Conservation (phyloP, 2,329 filamentous ascomycete genomes). For the Calonectria henricotiae region DNA sequence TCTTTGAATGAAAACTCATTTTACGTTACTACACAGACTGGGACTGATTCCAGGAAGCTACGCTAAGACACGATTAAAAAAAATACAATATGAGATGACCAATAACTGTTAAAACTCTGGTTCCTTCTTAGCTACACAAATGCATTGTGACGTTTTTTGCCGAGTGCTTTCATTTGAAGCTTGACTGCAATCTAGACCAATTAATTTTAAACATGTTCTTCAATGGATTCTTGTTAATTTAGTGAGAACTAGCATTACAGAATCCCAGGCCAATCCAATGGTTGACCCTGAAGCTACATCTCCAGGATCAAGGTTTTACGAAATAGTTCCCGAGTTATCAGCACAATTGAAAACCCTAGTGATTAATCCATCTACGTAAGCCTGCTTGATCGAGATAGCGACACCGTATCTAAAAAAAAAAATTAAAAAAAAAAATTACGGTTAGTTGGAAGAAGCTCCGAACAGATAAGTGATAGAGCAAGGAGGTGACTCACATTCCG, state of each 20-base stretch:
- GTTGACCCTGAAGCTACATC: neutral
- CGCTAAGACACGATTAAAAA: neutral
- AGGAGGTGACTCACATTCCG: conserved; percentile 49
- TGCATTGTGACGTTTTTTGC: no score
- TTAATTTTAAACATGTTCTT: neutral
- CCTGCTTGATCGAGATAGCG: conserved; percentile 48
- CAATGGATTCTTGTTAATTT: neutral
- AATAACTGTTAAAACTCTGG: neutral
- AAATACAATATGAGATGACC: neutral
- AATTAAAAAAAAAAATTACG: no score
- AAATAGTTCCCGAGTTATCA: conserved; percentile 49
- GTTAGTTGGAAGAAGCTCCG: neutral
- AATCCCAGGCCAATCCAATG: neutral
- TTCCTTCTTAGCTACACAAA: neutral
- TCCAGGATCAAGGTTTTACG: conserved; percentile 1
- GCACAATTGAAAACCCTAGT: conserved; percentile 51
- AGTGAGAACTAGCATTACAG: neutral
- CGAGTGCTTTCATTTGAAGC: neutral
- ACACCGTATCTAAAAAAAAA: conserved; percentile 51
- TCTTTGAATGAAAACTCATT: neutral
- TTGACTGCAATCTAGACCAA: neutral
- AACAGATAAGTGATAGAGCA: neutral
- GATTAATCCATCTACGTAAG: conserved; percentile 47
- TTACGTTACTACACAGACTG: neutral
- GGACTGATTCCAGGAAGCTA: neutral